A percentile compares a stretch with the other conserved stretches of the same genome.
phyloP scores from a whole-genome alignment of 129 eudicot genomes.

The Heracleum sosnowskyi region DNA sequence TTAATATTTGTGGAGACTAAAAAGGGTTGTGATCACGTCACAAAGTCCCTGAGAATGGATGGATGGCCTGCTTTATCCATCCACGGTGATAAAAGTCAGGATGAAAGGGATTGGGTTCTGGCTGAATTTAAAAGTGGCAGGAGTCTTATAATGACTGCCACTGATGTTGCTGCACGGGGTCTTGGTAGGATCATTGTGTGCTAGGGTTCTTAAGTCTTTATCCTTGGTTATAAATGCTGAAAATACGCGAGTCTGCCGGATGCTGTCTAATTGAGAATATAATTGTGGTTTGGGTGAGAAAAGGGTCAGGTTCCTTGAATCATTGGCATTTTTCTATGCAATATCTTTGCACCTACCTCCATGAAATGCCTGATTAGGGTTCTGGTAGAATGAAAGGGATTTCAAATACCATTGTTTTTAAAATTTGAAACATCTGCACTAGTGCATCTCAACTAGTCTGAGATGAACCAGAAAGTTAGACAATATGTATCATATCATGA shows the following conservation, averaged over 20 bases:
- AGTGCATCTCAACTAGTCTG: background rate
- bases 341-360: background rate
- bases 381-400: background rate
- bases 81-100: conserved; percentile 98
- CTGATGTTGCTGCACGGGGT: conserved; percentile 99
- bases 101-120: conserved; percentile 96
- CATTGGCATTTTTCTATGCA: background rate
- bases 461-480: background rate
- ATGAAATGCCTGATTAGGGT: background rate
- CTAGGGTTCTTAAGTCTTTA: conserved; percentile 35
- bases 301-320: conserved; percentile 7
- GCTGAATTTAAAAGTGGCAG: conserved; percentile 98
- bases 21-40: conserved; percentile 97
- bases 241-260: conserved; percentile 75
- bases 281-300: conserved; percentile 93
- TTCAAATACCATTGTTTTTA: background rate
- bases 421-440: background rate
- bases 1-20: conserved; percentile 92
- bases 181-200: conserved; percentile 96
- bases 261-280: conserved; percentile 64
- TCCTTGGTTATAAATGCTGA: conserved; percentile 28
- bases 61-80: conserved; percentile 98
- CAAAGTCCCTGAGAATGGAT: conserved; percentile 94
- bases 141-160: conserved; percentile 96
- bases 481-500: background rate